Base-by-base conservation (phyloP, 495 filamentous ascomycete genomes). In the Sabuloglossum arenarium region DNA sequence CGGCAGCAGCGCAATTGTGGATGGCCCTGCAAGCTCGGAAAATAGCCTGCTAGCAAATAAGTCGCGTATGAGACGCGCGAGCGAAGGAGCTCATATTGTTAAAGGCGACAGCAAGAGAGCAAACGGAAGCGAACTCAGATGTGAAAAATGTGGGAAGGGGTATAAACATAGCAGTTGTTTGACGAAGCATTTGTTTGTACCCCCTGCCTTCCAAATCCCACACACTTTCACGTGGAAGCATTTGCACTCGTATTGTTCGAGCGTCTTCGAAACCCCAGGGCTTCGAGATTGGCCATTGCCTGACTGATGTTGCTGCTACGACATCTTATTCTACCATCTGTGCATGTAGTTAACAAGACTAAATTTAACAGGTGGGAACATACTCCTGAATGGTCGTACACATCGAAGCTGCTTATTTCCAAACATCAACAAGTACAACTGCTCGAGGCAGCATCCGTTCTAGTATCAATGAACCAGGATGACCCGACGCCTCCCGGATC, bases 141-240 rank as follows among this genome's bases (percentile, higher is more conserved):
- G 91, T 73, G 89, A 96, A 65, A 91, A 86, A 70, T 98, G 91
- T 76, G 91, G 91, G 69, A 98, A 98, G 77, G 88, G 86, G 72
- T 98, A 98, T 81, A 98, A 98, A 82, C 91, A 98, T 79, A 90
- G 90, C 81, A 97, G 93, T 76, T 98, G 91, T 82, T 81, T 98
- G 75, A 91, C 86, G 68, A 98, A 98, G 80, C 91, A 98, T 83
- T 87, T 96, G 91, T 98, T 82, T 81, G 91, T 96, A 80, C 77
- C 75, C 78, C 47, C 46, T 27, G 19, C 53, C 53, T 54, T 54
- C 23, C 34, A 37, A 29, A 52, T 59, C 54, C 60, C 60, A 56
- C 64, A 64, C 59, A 59, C 55, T 56, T 64, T 62, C 58, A 64
- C 53, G 63, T 30, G 55, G 60, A 57, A 34, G 8, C 27, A 30